A percentile compares a stretch with the other conserved stretches of the same genome.
These are phyloP conservation scores for Thelonectria rubi DNA, from an alignment of 2,329 filamentous ascomycete genomes.

Conservation along the genomic window DNA sequence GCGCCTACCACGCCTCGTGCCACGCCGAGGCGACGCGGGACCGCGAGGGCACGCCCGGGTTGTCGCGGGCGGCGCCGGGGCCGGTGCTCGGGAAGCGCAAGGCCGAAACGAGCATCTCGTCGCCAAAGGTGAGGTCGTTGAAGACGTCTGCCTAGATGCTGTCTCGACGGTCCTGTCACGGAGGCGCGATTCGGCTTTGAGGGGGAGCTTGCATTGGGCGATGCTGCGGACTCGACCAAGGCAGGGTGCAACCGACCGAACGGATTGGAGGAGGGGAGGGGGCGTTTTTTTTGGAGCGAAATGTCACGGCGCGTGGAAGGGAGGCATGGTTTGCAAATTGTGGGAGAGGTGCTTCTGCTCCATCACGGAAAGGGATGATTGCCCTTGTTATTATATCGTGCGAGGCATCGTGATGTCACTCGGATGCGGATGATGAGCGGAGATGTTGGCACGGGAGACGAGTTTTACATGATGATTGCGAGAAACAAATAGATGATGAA, in stretches of 20 bases:
- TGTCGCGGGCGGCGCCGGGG: slow-evolving; percentile 65
- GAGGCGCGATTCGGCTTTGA: too few relatives aligned
- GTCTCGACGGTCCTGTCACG: background rate
- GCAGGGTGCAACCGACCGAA: too few relatives aligned
- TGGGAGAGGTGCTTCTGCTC: background rate
- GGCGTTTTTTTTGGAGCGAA: background rate
- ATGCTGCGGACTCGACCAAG: too few relatives aligned
- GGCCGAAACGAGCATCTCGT: slow-evolving; percentile 66
- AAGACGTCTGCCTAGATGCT: slow-evolving; percentile 46
- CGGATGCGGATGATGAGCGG: background rate
- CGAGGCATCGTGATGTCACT: background rate
- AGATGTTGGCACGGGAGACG: background rate
- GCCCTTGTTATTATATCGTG: too few relatives aligned
- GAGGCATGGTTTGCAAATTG: background rate
- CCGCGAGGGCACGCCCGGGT: slow-evolving; percentile 55
- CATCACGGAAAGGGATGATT: background rate
- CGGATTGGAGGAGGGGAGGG: background rate
- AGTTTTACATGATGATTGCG: background rate
- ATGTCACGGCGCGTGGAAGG: background rate
- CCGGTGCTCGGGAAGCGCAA: slow-evolving; percentile 78
- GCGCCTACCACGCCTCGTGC: slow-evolving; percentile 91
- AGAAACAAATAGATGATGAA: background rate
- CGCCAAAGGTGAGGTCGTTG: slow-evolving; percentile 49
- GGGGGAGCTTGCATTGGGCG: too few relatives aligned
- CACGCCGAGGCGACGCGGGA: slow-evolving; percentile 82